phyloP scores from a whole-genome alignment of 2,329 filamentous ascomycete species.

The Rutstroemia sp. region DNA sequence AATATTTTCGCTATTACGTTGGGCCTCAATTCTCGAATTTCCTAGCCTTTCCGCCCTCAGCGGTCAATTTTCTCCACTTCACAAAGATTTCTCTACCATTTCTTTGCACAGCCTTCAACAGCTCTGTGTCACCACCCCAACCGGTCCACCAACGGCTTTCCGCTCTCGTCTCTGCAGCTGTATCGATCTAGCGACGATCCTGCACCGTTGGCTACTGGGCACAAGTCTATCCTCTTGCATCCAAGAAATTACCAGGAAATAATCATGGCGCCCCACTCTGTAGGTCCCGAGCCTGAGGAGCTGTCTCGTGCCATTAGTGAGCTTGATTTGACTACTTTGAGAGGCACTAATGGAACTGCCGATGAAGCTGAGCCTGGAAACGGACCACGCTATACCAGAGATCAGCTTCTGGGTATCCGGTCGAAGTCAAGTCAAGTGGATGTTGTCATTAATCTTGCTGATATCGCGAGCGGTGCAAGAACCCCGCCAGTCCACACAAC shows the following conservation, averaged over 20 bases:
- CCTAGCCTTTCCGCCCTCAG: background rate
- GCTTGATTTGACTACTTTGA: constrained; percentile 16
- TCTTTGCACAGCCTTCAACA: constrained; percentile 4
- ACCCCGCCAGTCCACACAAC: constrained; percentile 10
- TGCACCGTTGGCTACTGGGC: background rate
- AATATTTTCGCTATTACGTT: too few relatives aligned
- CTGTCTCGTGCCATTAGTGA: constrained; percentile 22
- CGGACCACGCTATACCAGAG: constrained; percentile 14
- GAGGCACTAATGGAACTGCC: constrained; percentile 9
- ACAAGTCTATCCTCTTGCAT: background rate
- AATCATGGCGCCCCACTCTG: constrained; percentile 7
- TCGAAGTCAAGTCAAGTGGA: background rate
- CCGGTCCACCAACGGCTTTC: background rate
- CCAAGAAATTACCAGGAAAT: background rate
- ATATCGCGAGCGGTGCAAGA: background rate
- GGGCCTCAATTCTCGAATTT: background rate
- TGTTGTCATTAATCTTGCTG: background rate
- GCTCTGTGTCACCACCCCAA: background rate
- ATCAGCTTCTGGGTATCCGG: constrained; percentile 16
- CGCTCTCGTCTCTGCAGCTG: background rate
- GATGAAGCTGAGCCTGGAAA: background rate
- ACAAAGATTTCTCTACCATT: background rate
- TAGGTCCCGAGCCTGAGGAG: constrained; percentile 11
- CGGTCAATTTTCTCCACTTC: background rate
- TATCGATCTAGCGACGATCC: background rate